Conservation (phyloP, 441 rosid species). For the Brassica hybrid region DNA sequence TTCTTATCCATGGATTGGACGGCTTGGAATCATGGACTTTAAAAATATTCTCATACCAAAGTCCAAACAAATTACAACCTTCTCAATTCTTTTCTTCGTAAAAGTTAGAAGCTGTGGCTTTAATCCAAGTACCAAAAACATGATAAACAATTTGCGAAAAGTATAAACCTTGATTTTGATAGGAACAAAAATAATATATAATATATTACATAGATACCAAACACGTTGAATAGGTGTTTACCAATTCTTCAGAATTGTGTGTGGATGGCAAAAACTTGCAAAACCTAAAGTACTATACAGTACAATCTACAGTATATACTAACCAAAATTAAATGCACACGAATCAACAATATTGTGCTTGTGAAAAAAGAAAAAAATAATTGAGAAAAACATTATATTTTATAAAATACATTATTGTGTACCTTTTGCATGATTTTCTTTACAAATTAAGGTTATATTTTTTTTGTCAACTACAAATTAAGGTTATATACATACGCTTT, state of each 20-base stretch:
- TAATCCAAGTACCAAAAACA: no score
- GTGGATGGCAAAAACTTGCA: neutral
- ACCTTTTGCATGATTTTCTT: neutral
- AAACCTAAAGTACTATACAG: neutral
- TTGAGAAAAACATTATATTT: neutral
- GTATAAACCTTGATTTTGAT: no score
- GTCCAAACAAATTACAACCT: no score
- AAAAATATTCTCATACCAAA: neutral
- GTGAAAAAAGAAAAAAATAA: neutral
- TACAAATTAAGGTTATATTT: neutral
- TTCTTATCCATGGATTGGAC: conserved; percentile 36
- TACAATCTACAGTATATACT: neutral
- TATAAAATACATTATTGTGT: neutral
- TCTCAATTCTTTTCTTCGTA: no score
- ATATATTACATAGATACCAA: no score
- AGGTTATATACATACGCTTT: neutral
- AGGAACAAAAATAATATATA: no score
- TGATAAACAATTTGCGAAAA: no score
- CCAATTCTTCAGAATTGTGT: no score
- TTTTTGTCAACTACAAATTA: no score
- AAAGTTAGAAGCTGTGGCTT: no score
- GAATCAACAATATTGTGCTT: neutral
- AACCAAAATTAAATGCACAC: neutral
- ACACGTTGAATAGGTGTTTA: no score
- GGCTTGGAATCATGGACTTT: conserved; percentile 32